A percentile compares a stretch with the other conserved stretches of the same genome.
Evolutionary conservation across 1,284 basidiomycete species (phyloP).

Genomic region (Puccinia triticina): DNA sequence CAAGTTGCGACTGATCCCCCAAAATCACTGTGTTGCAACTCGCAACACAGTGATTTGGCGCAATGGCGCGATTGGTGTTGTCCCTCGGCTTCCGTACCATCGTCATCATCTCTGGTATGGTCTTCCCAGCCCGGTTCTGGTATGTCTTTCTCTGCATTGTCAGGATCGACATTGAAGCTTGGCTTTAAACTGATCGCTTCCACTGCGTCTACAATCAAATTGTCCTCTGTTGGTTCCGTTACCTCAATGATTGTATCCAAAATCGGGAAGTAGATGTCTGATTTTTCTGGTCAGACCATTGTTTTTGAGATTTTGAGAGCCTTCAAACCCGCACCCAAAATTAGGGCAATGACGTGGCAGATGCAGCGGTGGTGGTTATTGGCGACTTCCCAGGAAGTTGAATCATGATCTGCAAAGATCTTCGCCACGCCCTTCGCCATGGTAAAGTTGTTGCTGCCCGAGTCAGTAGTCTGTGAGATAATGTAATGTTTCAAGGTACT

Average conservation of each 20-base stretch:
- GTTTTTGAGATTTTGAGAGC: neutral
- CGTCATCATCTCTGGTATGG: no score
- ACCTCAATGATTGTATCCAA: neutral
- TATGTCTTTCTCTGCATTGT: neutral
- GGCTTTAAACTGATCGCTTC: neutral
- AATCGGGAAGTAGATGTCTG: neutral
- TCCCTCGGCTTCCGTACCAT: no score
- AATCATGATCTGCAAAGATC: neutral
- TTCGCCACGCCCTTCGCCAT: neutral
- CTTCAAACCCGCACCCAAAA: neutral
- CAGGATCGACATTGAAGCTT: neutral
- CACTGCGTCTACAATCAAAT: no score
- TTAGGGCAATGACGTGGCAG: no score
- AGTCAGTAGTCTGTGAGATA: neutral
- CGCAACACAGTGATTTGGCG: no score
- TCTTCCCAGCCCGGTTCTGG: neutral
- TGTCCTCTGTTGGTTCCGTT: neutral
- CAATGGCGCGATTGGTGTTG: no score
- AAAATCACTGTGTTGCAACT: no score
- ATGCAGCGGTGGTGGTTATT: slow-evolving; percentile 7
- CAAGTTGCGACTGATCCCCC: no score
- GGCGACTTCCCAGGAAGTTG: neutral
- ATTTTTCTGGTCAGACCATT: neutral
- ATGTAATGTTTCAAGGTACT: neutral
- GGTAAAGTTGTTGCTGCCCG: no score